phyloP scores from a whole-genome alignment of 2,329 filamentous ascomycete species.

The Hypoxylon sp. region DNA sequence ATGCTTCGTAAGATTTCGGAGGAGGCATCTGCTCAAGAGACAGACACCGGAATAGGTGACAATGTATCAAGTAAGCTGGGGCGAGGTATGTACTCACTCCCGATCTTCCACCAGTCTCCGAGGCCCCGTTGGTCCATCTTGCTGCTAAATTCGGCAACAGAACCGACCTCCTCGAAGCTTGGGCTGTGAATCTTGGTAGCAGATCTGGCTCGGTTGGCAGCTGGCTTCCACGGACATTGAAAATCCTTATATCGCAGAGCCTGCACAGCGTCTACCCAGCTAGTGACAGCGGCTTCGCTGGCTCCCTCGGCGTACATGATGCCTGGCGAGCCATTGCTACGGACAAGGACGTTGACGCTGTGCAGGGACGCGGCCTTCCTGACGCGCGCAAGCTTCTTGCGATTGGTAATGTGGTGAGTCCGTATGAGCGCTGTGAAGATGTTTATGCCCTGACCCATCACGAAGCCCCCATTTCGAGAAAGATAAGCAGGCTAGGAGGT shows the following conservation, averaged over 20 bases:
- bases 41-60: not conserved
- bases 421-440: constrained; percentile 68
- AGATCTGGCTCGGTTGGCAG: not conserved
- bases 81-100: constrained; percentile 71
- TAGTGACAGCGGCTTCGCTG: constrained; percentile 60
- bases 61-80: not conserved
- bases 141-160: constrained; percentile 69
- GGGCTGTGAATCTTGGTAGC: constrained; percentile 4
- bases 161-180: constrained; percentile 64
- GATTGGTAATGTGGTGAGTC: constrained; percentile 82
- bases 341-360: constrained; percentile 68
- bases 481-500: too few species aligned
- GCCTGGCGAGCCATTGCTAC: constrained; percentile 73
- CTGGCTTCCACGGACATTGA: constrained; percentile 57
- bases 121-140: constrained; percentile 68
- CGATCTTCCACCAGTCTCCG: constrained; percentile 70
- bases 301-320: constrained; percentile 79
- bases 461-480: not conserved
- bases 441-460: constrained; percentile 28
- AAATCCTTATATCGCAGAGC: constrained; percentile 77
- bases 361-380: constrained; percentile 69
- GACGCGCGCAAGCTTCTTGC: constrained; percentile 71
- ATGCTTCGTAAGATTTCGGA: not conserved
- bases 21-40: not conserved
- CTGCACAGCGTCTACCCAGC: constrained; percentile 72